Conservation (phyloP, 768 basidiomycete genomes). For the Rhodosporidiobolus sp. region DNA sequence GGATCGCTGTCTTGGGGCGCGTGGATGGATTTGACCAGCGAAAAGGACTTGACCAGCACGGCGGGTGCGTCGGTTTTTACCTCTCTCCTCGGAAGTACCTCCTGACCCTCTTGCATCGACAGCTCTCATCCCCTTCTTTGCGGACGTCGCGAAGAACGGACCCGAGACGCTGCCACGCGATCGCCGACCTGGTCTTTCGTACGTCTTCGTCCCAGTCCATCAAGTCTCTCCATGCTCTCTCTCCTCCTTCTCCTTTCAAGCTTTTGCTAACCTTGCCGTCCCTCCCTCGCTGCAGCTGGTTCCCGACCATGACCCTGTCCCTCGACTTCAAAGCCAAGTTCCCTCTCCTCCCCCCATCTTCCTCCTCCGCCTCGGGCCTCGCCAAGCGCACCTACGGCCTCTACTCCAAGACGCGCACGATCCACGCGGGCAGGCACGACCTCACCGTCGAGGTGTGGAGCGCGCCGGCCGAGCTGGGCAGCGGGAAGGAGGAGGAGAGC, state of each 20-base stretch:
- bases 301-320: constrained; percentile 27
- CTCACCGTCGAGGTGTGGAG: constrained; percentile 36
- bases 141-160: constrained; percentile 31
- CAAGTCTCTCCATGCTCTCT: background rate
- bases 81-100: background rate
- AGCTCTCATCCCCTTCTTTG: constrained; percentile 33
- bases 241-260: background rate
- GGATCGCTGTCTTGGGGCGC: constrained; percentile 14
- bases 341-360: constrained; percentile 6
- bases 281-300: constrained; percentile 4
- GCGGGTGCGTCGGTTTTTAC: background rate
- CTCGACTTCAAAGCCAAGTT: constrained; percentile 29
- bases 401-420: constrained; percentile 19
- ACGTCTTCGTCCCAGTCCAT: too few species aligned
- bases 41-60: constrained; percentile 8
- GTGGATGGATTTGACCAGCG: constrained; percentile 28
- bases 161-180: constrained; percentile 14
- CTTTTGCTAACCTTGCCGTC: background rate
- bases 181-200: constrained; percentile 5
- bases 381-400: constrained; percentile 21
- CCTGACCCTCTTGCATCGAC: background rate
- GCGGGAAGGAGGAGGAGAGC: background rate
- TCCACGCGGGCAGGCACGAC: constrained; percentile 29
- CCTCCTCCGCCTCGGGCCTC: background rate
- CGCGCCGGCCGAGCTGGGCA: constrained; percentile 15